Percentiles rank a stretch among this genome's conserved stretches.
Conservation (phyloP, 1,139 yeast species). For the Yamadazyma membranifaciens region DNA sequence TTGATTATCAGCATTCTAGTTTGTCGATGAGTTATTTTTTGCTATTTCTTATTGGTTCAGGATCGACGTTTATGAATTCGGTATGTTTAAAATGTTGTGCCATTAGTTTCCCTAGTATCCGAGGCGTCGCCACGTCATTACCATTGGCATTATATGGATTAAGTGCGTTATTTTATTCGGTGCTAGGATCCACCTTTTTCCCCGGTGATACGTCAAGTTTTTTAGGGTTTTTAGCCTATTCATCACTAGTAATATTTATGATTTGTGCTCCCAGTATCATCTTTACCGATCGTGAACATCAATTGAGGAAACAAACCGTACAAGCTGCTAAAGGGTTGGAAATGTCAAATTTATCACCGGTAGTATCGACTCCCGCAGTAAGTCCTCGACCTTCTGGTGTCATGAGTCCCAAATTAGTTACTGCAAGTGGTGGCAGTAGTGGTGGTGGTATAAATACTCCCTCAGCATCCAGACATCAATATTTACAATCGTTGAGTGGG, state of each 20-base stretch:
- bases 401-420: conserved; percentile 1
- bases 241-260: conserved; percentile 36
- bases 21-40: conserved; percentile 35
- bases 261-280: conserved; percentile 50
- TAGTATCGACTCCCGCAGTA: conserved; percentile 5
- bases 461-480: conserved; percentile 8
- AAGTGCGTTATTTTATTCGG: conserved; percentile 57
- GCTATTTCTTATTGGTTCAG: conserved; percentile 48
- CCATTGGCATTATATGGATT: conserved; percentile 61
- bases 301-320: conserved; percentile 9
- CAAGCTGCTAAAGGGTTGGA: conserved; percentile 10
- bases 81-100: conserved; percentile 61
- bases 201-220: conserved; percentile 53
- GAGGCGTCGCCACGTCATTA: conserved; percentile 60
- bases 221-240: conserved; percentile 44
- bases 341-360: conserved; percentile 11
- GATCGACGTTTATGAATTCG: conserved; percentile 53
- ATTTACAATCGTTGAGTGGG: conserved; percentile 9
- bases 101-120: conserved; percentile 50
- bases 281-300: conserved; percentile 40
- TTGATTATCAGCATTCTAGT: conserved; percentile 27
- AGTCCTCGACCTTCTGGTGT: conserved; percentile 6
- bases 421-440: background rate
- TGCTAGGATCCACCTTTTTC: conserved; percentile 44
- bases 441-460: background rate